A percentile compares a stretch with the other conserved stretches of the same genome.
phyloP scores from a whole-genome alignment of 345 rosid genomes.

The Eucalyptus lansdowneana region DNA sequence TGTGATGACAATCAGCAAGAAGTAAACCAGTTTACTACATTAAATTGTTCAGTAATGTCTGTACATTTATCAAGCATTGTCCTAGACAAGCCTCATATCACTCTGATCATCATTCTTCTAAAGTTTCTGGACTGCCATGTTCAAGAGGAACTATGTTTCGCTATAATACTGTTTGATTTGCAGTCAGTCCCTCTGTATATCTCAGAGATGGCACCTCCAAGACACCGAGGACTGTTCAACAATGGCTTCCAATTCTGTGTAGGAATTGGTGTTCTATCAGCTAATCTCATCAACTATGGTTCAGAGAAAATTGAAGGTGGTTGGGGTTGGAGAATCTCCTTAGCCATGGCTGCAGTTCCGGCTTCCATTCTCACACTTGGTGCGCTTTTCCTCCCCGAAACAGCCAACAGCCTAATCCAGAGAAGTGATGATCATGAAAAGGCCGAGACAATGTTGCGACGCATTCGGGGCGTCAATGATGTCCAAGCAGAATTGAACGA shows the following conservation, averaged over 20 bases:
- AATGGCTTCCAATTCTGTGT: conserved; percentile 63
- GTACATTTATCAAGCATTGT: neutral
- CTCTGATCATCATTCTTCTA: neutral
- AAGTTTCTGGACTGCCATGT: neutral
- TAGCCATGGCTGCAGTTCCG: conserved; percentile 55
- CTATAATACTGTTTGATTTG: neutral
- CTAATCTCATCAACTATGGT: conserved; percentile 51
- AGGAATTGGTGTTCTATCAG: conserved; percentile 44
- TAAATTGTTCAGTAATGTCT: neutral
- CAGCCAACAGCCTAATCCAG: conserved; percentile 61
- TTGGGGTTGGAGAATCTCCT: conserved; percentile 73
- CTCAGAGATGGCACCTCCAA: conserved; percentile 80
- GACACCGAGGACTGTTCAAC: conserved; percentile 67
- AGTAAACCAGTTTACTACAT: neutral
- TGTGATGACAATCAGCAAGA: neutral
- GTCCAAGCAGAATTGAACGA: conserved; percentile 52
- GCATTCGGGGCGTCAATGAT: conserved; percentile 42
- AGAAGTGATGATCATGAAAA: conserved; percentile 3
- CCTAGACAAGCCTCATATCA: neutral
- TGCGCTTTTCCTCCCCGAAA: conserved; percentile 57
- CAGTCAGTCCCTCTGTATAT: conserved; percentile 74
- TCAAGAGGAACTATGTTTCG: neutral
- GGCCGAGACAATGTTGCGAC: conserved; percentile 34
- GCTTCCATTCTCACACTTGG: conserved; percentile 50
- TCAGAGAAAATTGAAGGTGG: conserved; percentile 48